Conservation (phyloP, 78 protist genomes). For the Dictyostelium intermedium region DNA sequence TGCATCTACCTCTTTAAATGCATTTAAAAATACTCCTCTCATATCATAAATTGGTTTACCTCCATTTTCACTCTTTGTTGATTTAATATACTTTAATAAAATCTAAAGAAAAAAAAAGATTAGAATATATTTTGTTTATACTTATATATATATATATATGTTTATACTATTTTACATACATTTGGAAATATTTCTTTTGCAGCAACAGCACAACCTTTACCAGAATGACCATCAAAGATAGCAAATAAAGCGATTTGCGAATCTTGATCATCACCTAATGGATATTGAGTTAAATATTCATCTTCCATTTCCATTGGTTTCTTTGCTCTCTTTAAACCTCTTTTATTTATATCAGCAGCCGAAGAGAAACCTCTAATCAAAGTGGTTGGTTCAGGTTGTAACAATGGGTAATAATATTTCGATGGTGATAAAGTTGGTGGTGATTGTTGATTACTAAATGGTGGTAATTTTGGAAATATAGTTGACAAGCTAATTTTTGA, state of each 20-base stretch:
- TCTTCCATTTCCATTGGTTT: slow-evolving; percentile 70
- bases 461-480: slow-evolving; percentile 37
- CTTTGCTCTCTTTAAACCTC: slow-evolving; percentile 70
- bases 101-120: background rate
- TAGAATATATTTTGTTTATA: background rate
- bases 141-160: background rate
- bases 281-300: background rate
- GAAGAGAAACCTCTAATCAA: slow-evolving; percentile 57
- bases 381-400: slow-evolving; percentile 57
- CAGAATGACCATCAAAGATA: slow-evolving; percentile 83
- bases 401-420: slow-evolving; percentile 54
- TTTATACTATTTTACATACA: background rate
- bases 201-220: slow-evolving; percentile 62
- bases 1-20: slow-evolving; percentile 75
- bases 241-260: slow-evolving; percentile 60
- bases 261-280: slow-evolving; percentile 39
- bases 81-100: slow-evolving; percentile 29
- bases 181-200: slow-evolving; percentile 69
- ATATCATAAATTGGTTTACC: slow-evolving; percentile 29
- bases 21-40: slow-evolving; percentile 63
- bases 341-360: slow-evolving; percentile 63
- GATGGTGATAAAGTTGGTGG: slow-evolving; percentile 43
- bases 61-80: slow-evolving; percentile 35
- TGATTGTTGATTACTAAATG: background rate
- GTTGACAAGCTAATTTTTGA: slow-evolving; percentile 16